phyloP scores from a whole-genome alignment of 179 eudicot genomes.

The Sideroxylon spinosum region DNA sequence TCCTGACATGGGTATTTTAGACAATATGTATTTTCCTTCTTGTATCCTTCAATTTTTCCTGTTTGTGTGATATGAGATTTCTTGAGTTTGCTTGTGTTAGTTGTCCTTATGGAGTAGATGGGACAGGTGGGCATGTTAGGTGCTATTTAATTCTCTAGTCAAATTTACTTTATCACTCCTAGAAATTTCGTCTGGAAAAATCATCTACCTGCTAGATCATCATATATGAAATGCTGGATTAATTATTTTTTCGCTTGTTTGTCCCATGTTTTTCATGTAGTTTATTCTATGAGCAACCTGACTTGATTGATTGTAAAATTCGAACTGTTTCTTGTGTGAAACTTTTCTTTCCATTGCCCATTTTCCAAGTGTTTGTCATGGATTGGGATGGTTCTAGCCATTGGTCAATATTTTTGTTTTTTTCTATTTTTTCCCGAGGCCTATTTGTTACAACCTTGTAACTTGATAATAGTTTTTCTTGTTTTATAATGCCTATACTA shows the following conservation, averaged over 20 bases:
- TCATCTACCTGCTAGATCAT: neutral
- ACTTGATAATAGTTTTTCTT: neutral
- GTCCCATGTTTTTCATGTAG: neutral
- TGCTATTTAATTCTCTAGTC: slow-evolving; percentile 23
- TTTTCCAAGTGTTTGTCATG: neutral
- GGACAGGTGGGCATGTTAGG: slow-evolving; percentile 28
- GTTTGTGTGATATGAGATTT: slow-evolving; percentile 14
- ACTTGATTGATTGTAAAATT: slow-evolving; percentile 16
- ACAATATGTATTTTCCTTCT: neutral
- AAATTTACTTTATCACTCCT: slow-evolving; percentile 9
- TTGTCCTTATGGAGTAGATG: slow-evolving; percentile 22
- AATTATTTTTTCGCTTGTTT: neutral
- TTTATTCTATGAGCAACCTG: neutral
- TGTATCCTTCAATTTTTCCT: neutral
- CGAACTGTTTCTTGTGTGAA: neutral
- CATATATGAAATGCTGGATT: too few species aligned
- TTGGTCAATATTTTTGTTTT: neutral
- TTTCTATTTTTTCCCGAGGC: neutral
- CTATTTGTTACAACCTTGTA: neutral
- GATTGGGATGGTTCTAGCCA: slow-evolving; percentile 5
- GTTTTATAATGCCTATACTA: neutral
- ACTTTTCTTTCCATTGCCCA: neutral
- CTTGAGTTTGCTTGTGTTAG: slow-evolving; percentile 22
- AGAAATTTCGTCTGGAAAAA: neutral
- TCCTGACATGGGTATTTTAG: slow-evolving; percentile 16